Evolutionary conservation across 2,329 filamentous ascomycete species (phyloP).

Genomic region (Colletotrichum sp.): DNA sequence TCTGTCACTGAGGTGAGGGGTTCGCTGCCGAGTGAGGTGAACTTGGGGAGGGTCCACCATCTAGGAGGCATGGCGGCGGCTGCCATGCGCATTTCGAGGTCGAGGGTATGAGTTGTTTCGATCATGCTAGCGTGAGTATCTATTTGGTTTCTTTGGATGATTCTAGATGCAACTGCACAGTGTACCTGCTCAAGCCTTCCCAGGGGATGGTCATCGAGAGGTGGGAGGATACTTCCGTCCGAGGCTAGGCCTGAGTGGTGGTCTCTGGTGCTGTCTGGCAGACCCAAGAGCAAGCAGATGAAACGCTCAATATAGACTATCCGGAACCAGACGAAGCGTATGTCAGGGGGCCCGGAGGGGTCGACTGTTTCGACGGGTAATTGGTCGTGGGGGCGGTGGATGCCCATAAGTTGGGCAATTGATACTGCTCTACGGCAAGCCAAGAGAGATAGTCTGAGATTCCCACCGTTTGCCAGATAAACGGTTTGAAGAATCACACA

Average conservation of each 20-base stretch:
- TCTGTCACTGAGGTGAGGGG: conserved; percentile 27
- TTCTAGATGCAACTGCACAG: conserved; percentile 35
- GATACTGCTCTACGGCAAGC: conserved; percentile 47
- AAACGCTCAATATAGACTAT: conserved; percentile 41
- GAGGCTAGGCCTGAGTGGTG: not conserved
- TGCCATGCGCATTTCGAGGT: conserved; percentile 35
- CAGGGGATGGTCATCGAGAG: conserved; percentile 26
- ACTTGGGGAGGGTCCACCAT: conserved; percentile 39
- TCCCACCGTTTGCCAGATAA: conserved; percentile 50
- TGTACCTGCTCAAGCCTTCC: conserved; percentile 35
- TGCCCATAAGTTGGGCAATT: conserved; percentile 46
- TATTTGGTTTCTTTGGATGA: conserved; percentile 42
- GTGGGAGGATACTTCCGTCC: not conserved
- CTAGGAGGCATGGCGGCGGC: conserved; percentile 33
- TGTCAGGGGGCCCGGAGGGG: not conserved
- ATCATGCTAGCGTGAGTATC: conserved; percentile 24
- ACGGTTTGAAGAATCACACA: conserved; percentile 52
- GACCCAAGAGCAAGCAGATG: conserved; percentile 42
- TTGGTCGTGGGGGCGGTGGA: conserved; percentile 27
- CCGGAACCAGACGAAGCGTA: conserved; percentile 39
- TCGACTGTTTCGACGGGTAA: conserved; percentile 13
- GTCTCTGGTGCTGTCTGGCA: conserved; percentile 35
- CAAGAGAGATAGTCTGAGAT: conserved; percentile 50
- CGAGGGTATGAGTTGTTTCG: conserved; percentile 33
- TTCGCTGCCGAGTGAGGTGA: conserved; percentile 21